phyloP scores from a whole-genome alignment of 169 alveolate species.

The Plasmodium cynomolgi region DNA sequence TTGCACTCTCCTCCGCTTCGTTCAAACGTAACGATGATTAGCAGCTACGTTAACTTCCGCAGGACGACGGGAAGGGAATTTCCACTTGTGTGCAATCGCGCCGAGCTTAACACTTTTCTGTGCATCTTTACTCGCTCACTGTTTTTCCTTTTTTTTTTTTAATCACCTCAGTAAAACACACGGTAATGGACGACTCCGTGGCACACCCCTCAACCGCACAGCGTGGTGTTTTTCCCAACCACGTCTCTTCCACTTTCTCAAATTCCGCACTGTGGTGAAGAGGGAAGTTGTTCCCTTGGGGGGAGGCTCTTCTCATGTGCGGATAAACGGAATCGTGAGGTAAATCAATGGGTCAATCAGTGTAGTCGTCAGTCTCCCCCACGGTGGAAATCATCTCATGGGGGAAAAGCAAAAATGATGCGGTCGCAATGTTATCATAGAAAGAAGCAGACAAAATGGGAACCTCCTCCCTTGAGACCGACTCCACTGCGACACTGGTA shows the following conservation, averaged over 20 bases:
- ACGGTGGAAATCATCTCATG: not conserved
- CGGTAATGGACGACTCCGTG: not conserved
- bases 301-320: not conserved
- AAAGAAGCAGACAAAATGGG: not conserved
- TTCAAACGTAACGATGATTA: not conserved
- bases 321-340: not conserved
- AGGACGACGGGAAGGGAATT: not conserved
- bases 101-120: not conserved
- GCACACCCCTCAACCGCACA: not conserved
- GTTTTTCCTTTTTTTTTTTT: not conserved
- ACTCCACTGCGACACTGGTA: not conserved
- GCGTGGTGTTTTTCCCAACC: not conserved
- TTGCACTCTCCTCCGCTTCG: not conserved
- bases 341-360: too few species aligned
- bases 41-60: not conserved
- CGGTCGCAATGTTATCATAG: not conserved
- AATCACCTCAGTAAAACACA: not conserved
- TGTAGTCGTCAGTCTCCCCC: not conserved
- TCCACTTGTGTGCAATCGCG: not conserved
- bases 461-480: not conserved
- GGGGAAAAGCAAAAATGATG: not conserved
- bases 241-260: not conserved
- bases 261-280: not conserved
- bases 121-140: not conserved
- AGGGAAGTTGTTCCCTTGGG: not conserved